Evolutionary conservation across 139 green algal genomes (phyloP), one percentile per base, ranked within the genome.

Genomic region (Mychonastes homosphaera): DNA sequence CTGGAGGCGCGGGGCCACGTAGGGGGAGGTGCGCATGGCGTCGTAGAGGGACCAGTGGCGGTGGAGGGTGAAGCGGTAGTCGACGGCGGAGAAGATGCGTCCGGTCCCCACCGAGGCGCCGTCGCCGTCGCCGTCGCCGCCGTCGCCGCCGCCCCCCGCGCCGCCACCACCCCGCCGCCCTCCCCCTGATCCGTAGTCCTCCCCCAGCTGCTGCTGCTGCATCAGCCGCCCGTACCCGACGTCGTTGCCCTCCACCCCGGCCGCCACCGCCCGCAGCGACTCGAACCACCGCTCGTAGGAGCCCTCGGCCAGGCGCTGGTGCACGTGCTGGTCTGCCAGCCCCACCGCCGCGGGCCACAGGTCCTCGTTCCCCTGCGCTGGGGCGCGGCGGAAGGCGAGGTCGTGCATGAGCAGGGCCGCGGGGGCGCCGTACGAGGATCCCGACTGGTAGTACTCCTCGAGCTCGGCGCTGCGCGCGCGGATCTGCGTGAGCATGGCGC

Each of bases 321-420:
- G 85, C 44, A 96, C 63, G 46, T 84, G 67, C 39, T 97, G 90
- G 65, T 97, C 89, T 9, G 89, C 95, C 18, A 97, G 39, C 4
- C 78, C 81, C 30, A 96, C 60, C 28, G 88, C 80, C 27, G 84
- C 77, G 34, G 87, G 67, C 87, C 83, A 95, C 19, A 96, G 67
- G 36, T 82, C 58, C 35, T 78, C 57, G 46, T 64, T 76, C 41
- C 74, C 32, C 18, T 44, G 6, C 4, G 26, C 16, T 28, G 26
- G 40, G 16, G 13, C 19, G 9, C 48, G 38, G 38, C 61, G 18
- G 45, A 81, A 64, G 3, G 71, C 76, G 3, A 93, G 63, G n/a
- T 79, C 63, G 39, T 75, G 84, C 27, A 93, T 59, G 18, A 91
- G 18, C 50, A 83, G 75, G 4, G 84, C 70, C 0, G 79, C 72